Evolutionary conservation across 768 basidiomycete genomes (phyloP).

Genomic region (Russula vinacea): DNA sequence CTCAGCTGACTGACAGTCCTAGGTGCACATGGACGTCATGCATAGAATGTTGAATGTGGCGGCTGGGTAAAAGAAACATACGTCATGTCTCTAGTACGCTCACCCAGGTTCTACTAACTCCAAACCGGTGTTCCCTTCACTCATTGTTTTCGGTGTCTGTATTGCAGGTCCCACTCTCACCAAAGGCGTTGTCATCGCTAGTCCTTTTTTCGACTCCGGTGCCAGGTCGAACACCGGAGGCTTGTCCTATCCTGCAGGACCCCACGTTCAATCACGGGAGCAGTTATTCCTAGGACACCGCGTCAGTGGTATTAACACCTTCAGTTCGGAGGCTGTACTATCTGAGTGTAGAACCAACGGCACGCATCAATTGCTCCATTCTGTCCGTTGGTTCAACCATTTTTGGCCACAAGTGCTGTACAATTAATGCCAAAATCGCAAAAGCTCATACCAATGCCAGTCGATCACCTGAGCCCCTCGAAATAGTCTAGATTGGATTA

Average conservation of each 20-base stretch:
- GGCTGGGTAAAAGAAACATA: too few relatives aligned
- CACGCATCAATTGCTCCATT: not conserved
- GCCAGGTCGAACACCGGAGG: not conserved
- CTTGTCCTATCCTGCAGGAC: not conserved
- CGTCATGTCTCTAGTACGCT: too few relatives aligned
- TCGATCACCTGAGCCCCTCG: not conserved
- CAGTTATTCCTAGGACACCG: not conserved
- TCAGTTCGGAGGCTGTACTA: not conserved
- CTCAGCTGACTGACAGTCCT: too few relatives aligned
- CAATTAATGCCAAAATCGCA: not conserved
- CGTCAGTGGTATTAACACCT: not conserved
- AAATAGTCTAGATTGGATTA: not conserved
- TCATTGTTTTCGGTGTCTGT: too few relatives aligned
- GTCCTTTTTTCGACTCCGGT: not conserved
- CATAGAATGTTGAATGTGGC: too few relatives aligned
- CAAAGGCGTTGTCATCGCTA: not conserved
- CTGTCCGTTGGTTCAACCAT: not conserved
- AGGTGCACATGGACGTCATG: too few relatives aligned
- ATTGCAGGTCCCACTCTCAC: too few relatives aligned
- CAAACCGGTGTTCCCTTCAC: too few relatives aligned
- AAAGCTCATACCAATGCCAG: not conserved
- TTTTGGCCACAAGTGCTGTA: not conserved
- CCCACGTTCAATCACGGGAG: not conserved
- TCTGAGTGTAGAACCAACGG: not conserved
- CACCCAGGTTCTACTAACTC: too few relatives aligned